Conservation (phyloP, 768 basidiomycete genomes). For the Rhizopogon rudus region DNA sequence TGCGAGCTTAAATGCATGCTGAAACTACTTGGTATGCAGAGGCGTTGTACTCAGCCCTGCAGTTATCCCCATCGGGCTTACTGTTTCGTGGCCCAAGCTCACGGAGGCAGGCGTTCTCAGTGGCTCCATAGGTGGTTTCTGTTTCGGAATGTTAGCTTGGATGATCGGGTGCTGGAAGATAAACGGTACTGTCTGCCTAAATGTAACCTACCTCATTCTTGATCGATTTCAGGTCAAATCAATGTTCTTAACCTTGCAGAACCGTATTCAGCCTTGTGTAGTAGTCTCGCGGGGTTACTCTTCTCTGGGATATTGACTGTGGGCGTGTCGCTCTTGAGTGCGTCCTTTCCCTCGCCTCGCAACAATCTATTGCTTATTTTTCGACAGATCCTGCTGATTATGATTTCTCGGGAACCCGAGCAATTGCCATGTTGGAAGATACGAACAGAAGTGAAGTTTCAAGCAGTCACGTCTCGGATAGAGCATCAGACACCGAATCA, state of each 20-base stretch:
- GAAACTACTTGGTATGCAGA: constrained; percentile 18
- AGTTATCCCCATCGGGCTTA: constrained; percentile 45
- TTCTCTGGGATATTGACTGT: constrained; percentile 34
- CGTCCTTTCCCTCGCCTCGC: constrained; percentile 1
- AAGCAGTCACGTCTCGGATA: background rate
- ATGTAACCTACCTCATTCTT: background rate
- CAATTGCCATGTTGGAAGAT: constrained; percentile 27
- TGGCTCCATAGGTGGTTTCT: constrained; percentile 37
- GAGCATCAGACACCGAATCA: constrained; percentile 14
- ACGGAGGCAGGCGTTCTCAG: constrained; percentile 33
- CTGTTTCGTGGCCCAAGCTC: constrained; percentile 43
- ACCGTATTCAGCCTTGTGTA: constrained; percentile 36
- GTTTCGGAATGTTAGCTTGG: constrained; percentile 43
- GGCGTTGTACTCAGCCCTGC: constrained; percentile 46
- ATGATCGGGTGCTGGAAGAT: constrained; percentile 49
- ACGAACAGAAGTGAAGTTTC: constrained; percentile 1
- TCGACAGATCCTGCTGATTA: constrained; percentile 30
- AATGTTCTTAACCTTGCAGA: constrained; percentile 32
- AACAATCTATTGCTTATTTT: constrained; percentile 1
- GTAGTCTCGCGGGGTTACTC: constrained; percentile 31
- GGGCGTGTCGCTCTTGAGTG: constrained; percentile 31
- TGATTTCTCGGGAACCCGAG: constrained; percentile 32
- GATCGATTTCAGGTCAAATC: constrained; percentile 23
- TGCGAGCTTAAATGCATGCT: background rate
- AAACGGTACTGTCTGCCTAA: constrained; percentile 25